phyloP scores from a whole-genome alignment of 1,284 basidiomycete genomes.

The Marasmius sp. region DNA sequence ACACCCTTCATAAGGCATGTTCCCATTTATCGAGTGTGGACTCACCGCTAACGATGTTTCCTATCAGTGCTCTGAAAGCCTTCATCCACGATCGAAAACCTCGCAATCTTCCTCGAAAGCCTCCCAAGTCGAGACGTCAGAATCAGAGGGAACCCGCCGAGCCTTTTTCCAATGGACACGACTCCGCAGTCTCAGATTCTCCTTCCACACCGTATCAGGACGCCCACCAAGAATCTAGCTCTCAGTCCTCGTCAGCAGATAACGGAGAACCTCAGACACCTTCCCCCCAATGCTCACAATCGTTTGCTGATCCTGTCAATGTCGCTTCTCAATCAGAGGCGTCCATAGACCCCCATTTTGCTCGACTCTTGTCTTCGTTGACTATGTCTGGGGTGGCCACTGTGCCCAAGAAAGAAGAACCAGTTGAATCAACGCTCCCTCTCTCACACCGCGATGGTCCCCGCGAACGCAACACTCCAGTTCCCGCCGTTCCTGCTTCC shows the following conservation, averaged over 20 bases:
- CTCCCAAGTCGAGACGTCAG: constrained; percentile 23
- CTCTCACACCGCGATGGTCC: constrained; percentile 5
- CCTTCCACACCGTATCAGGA: constrained; percentile 25
- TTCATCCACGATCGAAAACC: constrained; percentile 61
- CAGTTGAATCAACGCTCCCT: not conserved
- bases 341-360: constrained; percentile 66
- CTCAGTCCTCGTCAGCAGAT: constrained; percentile 62
- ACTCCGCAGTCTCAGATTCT: constrained; percentile 19
- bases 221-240: constrained; percentile 57
- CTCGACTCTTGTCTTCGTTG: constrained; percentile 61
- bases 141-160: not conserved
- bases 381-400: constrained; percentile 54
- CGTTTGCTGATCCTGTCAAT: constrained; percentile 17
- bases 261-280: constrained; percentile 63
- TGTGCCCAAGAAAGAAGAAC: constrained; percentile 18
- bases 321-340: constrained; percentile 12
- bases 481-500: not conserved
- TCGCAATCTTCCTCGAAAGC: constrained; percentile 32
- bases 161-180: constrained; percentile 14
- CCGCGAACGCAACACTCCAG: constrained; percentile 18
- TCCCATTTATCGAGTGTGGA: constrained; percentile 3
- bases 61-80: constrained; percentile 57
- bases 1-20: constrained; percentile 91
- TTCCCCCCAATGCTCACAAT: constrained; percentile 54
- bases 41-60: constrained; percentile 14